These are phyloP conservation scores for Aspergillus carbonarius DNA, from an alignment of 2,329 filamentous ascomycete species.

Conservation along the genomic window DNA sequence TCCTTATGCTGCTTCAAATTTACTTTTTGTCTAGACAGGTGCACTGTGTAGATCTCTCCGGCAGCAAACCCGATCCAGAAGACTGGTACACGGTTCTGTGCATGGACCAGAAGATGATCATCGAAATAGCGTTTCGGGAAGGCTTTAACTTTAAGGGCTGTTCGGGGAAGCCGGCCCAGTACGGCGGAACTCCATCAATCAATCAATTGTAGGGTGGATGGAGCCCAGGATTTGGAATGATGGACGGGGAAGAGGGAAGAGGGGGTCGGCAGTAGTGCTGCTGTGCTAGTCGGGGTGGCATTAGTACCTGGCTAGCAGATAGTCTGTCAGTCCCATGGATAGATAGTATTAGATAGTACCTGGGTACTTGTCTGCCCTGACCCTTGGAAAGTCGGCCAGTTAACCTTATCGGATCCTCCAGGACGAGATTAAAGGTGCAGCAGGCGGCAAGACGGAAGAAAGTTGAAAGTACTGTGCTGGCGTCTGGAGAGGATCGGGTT, in stretches of 20 bases:
- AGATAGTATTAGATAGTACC: background rate
- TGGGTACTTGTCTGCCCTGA: background rate
- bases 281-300: background rate
- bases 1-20: background rate
- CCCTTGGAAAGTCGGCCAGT: background rate
- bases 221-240: conserved; percentile 2
- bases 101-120: conserved; percentile 7
- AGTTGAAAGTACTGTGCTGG: background rate
- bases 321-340: background rate
- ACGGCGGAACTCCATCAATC: background rate
- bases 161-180: conserved; percentile 2
- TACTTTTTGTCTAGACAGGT: background rate
- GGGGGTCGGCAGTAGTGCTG: background rate
- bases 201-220: background rate
- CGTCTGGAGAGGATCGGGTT: background rate
- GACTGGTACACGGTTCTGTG: background rate
- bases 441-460: background rate
- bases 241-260: background rate
- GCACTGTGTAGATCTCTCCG: background rate
- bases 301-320: background rate
- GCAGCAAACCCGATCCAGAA: background rate
- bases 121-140: conserved; percentile 7
- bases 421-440: background rate
- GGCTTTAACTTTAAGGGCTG: conserved; percentile 5
- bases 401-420: conserved; percentile 2